Percentiles rank a stretch among this genome's conserved stretches.
Evolutionary conservation across 495 filamentous ascomycete species (phyloP).

Genomic region (Penicillium simplicissimum): DNA sequence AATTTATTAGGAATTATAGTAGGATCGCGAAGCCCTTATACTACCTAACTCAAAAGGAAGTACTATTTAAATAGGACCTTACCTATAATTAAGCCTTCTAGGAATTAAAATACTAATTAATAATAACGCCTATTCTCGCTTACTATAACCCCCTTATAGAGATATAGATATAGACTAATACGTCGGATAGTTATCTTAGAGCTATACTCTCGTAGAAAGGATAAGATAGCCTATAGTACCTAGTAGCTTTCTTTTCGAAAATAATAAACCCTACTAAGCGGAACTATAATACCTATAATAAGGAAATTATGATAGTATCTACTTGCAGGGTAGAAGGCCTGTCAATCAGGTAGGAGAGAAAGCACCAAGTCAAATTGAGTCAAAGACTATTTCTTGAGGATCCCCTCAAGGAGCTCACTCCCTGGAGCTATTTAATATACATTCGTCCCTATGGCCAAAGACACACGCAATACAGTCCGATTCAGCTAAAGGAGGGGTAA

Average conservation of each 20-base stretch:
- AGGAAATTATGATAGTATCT: too few species aligned
- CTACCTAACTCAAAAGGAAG: background rate
- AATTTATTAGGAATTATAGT: constrained; percentile 30
- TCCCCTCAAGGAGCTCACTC: too few species aligned
- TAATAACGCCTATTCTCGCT: constrained; percentile 10
- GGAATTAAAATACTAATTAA: constrained; percentile 15
- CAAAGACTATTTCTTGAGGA: too few species aligned
- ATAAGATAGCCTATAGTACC: constrained; percentile 12
- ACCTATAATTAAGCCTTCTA: background rate
- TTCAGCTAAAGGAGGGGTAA: too few species aligned
- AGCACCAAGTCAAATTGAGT: too few species aligned
- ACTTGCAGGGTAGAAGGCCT: too few species aligned
- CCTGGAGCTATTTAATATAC: too few species aligned
- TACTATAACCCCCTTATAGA: constrained; percentile 13
- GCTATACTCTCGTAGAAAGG: constrained; percentile 16
- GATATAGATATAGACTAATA: constrained; percentile 22
- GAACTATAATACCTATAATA: background rate
- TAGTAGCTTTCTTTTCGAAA: constrained; percentile 18
- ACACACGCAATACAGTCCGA: too few species aligned
- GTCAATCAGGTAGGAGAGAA: too few species aligned
- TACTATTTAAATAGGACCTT: background rate
- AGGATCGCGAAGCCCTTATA: constrained; percentile 15
- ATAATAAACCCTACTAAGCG: background rate
- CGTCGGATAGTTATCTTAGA: constrained; percentile 14
- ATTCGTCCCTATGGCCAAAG: too few species aligned